Base-by-base conservation (phyloP, 441 rosid genomes). In the Populus hybrid region DNA sequence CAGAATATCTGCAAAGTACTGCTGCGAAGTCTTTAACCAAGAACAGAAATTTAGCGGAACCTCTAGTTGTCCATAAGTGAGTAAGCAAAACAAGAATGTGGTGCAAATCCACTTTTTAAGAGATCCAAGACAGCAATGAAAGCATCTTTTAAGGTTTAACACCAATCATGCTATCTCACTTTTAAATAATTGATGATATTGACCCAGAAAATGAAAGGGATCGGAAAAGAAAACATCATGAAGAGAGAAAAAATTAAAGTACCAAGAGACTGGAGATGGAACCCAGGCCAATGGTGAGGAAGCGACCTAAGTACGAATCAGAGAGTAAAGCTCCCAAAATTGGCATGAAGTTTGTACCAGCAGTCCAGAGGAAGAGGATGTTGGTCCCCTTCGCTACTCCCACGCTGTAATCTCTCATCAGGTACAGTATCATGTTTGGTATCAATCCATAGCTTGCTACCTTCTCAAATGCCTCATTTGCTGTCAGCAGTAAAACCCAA, bases 301-400 rank as follows among this genome's bases (percentile, higher is more conserved):
- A 94, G 20, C 97, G 95, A 81, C 98, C 97, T 78, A 94, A 78
- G 74, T 85, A 91, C 1, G 97, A 88, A 89, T 94, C 98, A 50
- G 97, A 85, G 70, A 94, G 75, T 24, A 93, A 84, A 84, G 97
- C 97, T 10, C 94, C 97, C 71, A 94, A 61, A 46, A 88, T 70
- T 38, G 98, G 94, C 81, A 80, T 77, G 86, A 93, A 93, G 84
- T 90, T 89, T 61, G 92, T 77, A 73, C 90, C 89, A 79, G 98
- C 98, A 28, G 85, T 84, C 97, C 96, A 90, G 69, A 90, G 79
- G 88, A 89, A 89, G 84, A 93, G 75, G 2, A 91, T 71, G 69
- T 80, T 89, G 11, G 95, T 84, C 10, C 90, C 92, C 71, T 84
- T 86, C 2, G 85, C 89, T 6, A 86, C 80, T 50, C 88, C 88